Evolutionary conservation across 2,329 filamentous ascomycete species (phyloP).

Genomic region (Xylaria sp.): DNA sequence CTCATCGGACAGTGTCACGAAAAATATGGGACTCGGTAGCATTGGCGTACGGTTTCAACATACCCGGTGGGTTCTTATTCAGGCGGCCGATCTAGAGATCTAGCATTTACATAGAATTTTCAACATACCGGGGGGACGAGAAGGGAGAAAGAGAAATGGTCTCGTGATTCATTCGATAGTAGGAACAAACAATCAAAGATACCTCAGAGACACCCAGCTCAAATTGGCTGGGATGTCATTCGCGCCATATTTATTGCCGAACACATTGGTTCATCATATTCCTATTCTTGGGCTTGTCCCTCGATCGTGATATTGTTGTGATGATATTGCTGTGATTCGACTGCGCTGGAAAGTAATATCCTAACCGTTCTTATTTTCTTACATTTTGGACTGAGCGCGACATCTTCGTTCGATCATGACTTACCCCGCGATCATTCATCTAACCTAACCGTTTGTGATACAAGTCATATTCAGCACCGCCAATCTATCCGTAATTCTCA

Average conservation of each 20-base stretch:
- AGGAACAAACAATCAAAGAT: constrained; percentile 13
- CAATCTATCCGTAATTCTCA: too few relatives aligned
- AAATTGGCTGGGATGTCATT: constrained; percentile 16
- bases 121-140: constrained; percentile 29
- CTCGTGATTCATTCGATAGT: constrained; percentile 11
- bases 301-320: too few relatives aligned
- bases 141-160: constrained; percentile 10
- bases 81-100: constrained; percentile 29
- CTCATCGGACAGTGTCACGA: constrained; percentile 46
- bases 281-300: too few relatives aligned
- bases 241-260: neutral
- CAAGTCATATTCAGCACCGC: too few relatives aligned
- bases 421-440: too few relatives aligned
- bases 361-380: too few relatives aligned
- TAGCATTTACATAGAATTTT: constrained; percentile 31
- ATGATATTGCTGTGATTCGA: too few relatives aligned
- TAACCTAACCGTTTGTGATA: too few relatives aligned
- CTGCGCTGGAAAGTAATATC: too few relatives aligned
- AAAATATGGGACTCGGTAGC: constrained; percentile 43
- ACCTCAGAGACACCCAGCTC: constrained; percentile 18
- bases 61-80: constrained; percentile 36
- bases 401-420: too few relatives aligned
- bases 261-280: too few relatives aligned
- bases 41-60: constrained; percentile 49
- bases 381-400: too few relatives aligned